Base-by-base conservation (phyloP, 2,329 filamentous ascomycete species). In the Lachnellula cervina region DNA sequence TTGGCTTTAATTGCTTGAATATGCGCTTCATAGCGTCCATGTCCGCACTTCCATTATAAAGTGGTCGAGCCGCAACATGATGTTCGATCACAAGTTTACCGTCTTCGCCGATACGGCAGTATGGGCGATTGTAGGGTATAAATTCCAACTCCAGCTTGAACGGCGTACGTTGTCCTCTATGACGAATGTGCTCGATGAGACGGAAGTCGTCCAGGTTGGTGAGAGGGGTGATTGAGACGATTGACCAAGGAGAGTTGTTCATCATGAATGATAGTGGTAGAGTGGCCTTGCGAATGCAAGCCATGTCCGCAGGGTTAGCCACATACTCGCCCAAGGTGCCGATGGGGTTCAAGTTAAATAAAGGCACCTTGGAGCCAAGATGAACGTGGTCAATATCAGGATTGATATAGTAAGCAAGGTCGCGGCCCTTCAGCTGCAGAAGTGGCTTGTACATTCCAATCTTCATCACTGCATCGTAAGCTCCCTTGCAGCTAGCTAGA, bases 1-100 rank as follows among this genome's bases (percentile, higher is more conserved):
- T 16, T 17, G 35, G 16, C 4, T 17, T 13, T 8, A 43, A 16
- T 2, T 49, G 13, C n/a, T 42, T 14, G 19, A 51, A 44, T 19
- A 19, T 17, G 4, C 28, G 34, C n/a, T 19, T 48, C 17, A 58
- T 59, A 58, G 60, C 42, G 5, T 17, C 42, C 17, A 44, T 44
- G 13, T 23, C 42, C 3, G 11, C 7, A 13, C 19, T 13, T 4
- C 42, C 42, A 14, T 44, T 11, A 8, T 44, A 44, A 5, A 44
- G 2, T 8, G 42, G 42, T 23, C 5, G 16, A n/a, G 42, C 42
- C n/a, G 2, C 19, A 19, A 44, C 19, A 11, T 44, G 11, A 17
- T 13, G 13, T 21, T 19, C 19, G 19, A 21, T 2, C 2, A 3
- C 14, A 7, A 11, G 8, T 2, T 21, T 25, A 6, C 19, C 42